phyloP scores from a whole-genome alignment of 805 yeast genomes.

The Candida palmyrensis region DNA sequence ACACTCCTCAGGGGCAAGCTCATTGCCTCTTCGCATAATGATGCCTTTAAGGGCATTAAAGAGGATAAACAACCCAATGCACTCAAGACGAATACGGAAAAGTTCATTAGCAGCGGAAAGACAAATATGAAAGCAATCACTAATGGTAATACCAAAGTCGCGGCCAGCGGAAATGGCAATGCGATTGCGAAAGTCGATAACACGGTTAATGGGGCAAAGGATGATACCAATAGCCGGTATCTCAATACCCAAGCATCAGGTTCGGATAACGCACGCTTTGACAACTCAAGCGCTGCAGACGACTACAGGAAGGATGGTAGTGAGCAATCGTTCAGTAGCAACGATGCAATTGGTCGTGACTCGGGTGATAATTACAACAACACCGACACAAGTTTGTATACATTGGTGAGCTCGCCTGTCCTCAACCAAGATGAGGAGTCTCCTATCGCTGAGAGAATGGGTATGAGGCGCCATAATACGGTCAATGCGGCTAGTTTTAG shows the following conservation, averaged over 20 bases:
- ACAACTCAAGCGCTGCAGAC: too few species aligned
- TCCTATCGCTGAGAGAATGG: conserved; percentile 8
- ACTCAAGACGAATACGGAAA: not conserved
- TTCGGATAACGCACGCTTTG: too few species aligned
- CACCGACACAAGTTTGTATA: conserved; percentile 6
- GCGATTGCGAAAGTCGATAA: not conserved
- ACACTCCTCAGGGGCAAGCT: conserved; percentile 58
- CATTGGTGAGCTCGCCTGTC: conserved; percentile 19
- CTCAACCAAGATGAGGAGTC: conserved; percentile 9
- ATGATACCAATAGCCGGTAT: not conserved
- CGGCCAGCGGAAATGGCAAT: not conserved
- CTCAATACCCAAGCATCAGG: too few species aligned
- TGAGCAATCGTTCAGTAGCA: not conserved
- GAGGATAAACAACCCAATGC: conserved; percentile 2
- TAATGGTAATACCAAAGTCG: not conserved
- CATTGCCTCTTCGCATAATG: too few species aligned
- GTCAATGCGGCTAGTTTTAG: conserved; percentile 1
- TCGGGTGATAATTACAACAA: not conserved
- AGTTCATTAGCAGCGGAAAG: not conserved
- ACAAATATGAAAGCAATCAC: not conserved
- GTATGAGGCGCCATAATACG: conserved; percentile 22
- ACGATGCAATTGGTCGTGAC: not conserved
- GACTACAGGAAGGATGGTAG: too few species aligned
- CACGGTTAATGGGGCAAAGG: not conserved
- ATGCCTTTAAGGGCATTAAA: conserved; percentile 15